phyloP scores from a whole-genome alignment of 2,329 filamentous ascomycete genomes.

The Fusarium palustre region DNA sequence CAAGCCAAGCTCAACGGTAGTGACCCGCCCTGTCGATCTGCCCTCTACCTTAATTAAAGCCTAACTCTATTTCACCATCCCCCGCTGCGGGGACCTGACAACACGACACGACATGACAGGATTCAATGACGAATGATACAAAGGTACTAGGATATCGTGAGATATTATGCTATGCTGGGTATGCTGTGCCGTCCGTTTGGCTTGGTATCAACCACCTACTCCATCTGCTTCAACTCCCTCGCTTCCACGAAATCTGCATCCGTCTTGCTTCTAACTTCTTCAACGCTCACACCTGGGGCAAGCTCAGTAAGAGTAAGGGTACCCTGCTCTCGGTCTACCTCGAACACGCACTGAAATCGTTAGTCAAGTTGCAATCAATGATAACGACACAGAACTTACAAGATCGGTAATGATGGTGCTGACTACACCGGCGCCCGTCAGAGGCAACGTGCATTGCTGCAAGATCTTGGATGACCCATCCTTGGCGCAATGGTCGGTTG shows the following conservation, averaged over 20 bases:
- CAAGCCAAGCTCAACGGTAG: slow-evolving; percentile 1
- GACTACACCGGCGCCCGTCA: slow-evolving; percentile 75
- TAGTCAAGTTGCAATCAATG: slow-evolving; percentile 3
- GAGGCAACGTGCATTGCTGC: slow-evolving; percentile 70
- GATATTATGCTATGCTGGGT: not conserved
- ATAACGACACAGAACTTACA: slow-evolving; percentile 57
- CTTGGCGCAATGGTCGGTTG: slow-evolving; percentile 77
- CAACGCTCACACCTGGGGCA: slow-evolving; percentile 74
- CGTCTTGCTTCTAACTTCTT: slow-evolving; percentile 77
- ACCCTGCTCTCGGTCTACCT: slow-evolving; percentile 72
- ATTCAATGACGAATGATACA: slow-evolving; percentile 25
- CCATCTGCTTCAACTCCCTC: slow-evolving; percentile 64
- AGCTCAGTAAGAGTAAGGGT: slow-evolving; percentile 76
- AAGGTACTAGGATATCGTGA: slow-evolving; percentile 18
- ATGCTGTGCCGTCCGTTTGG: slow-evolving; percentile 13
- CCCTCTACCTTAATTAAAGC: slow-evolving; percentile 29
- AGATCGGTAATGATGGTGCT: slow-evolving; percentile 81
- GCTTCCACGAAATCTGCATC: slow-evolving; percentile 75
- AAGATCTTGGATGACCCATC: slow-evolving; percentile 76
- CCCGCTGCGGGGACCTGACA: slow-evolving; percentile 9
- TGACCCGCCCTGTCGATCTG: slow-evolving; percentile 28
- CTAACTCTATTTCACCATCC: slow-evolving; percentile 52
- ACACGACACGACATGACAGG: not conserved
- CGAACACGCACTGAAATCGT: slow-evolving; percentile 70
- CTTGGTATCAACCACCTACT: slow-evolving; percentile 41